These are phyloP conservation scores for Glycyrrhiza uralensis DNA, from an alignment of 306 rosid genomes.

Conservation along the genomic window DNA sequence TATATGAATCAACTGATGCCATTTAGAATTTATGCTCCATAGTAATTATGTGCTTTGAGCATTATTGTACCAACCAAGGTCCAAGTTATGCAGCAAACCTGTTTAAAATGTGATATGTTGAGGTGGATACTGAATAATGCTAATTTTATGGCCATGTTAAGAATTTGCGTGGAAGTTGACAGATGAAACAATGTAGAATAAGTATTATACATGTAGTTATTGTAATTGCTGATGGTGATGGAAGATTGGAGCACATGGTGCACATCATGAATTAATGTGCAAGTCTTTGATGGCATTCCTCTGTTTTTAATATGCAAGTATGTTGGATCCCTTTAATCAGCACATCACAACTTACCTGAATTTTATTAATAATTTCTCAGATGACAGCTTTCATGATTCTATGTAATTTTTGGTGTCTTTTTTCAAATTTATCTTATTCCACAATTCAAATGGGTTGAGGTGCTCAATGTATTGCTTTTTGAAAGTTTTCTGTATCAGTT, in stretches of 20 bases:
- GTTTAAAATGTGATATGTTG: constrained; percentile 3
- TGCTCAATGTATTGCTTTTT: constrained; percentile 21
- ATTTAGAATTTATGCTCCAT: neutral
- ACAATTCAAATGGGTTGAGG: constrained; percentile 21
- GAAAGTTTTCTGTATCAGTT: constrained; percentile 7
- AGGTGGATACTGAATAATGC: neutral
- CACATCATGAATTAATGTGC: neutral
- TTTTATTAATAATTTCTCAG: constrained; percentile 1
- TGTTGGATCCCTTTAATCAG: neutral
- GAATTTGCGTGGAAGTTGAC: neutral
- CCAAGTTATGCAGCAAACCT: neutral
- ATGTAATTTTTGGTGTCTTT: neutral
- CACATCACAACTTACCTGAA: neutral
- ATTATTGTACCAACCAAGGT: constrained; percentile 10
- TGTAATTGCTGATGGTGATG: too few relatives aligned
- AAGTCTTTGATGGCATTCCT: neutral
- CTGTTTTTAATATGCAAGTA: neutral
- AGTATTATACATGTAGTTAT: neutral
- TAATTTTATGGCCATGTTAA: neutral
- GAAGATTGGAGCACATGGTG: too few relatives aligned
- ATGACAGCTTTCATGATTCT: constrained; percentile 9
- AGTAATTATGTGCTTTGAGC: neutral
- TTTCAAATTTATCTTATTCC: constrained; percentile 2
- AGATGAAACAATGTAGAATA: neutral
- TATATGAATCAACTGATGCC: neutral